These are phyloP conservation scores for Kwoniella europaea DNA, from an alignment of 768 basidiomycete genomes.

Conservation along the genomic window DNA sequence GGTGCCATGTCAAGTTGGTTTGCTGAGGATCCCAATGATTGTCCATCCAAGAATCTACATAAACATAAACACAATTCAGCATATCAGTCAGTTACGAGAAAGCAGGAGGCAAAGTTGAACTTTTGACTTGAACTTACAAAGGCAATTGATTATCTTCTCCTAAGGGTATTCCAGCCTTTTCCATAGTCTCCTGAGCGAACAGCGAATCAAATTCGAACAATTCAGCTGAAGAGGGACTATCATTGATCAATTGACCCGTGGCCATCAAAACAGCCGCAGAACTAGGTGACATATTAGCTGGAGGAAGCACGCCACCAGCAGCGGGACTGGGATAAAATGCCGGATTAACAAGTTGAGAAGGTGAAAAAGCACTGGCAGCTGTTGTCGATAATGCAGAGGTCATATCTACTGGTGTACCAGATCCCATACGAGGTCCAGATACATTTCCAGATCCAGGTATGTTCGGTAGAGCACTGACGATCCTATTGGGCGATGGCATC, in stretches of 20 bases:
- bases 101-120: too few relatives aligned
- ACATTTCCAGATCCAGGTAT: not conserved
- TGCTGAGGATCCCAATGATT: constrained; percentile 47
- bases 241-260: constrained; percentile 41
- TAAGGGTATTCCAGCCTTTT: constrained; percentile 47
- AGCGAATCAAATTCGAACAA: constrained; percentile 54
- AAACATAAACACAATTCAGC: not conserved
- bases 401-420: constrained; percentile 3
- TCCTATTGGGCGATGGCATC: constrained; percentile 47
- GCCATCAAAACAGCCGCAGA: constrained; percentile 24
- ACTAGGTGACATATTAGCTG: constrained; percentile 31
- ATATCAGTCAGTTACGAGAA: too few relatives aligned
- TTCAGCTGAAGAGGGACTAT: constrained; percentile 48
- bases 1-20: constrained; percentile 42
- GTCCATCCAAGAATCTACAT: constrained; percentile 55
- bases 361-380: constrained; percentile 31
- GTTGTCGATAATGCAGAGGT: constrained; percentile 12
- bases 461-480: constrained; percentile 24
- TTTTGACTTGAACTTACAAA: constrained; percentile 40
- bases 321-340: constrained; percentile 35
- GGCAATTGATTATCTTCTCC: constrained; percentile 53
- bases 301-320: constrained; percentile 5
- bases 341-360: constrained; percentile 46
- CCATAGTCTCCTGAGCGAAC: constrained; percentile 54
- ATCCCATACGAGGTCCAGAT: not conserved